Percentiles rank a stretch among this genome's conserved stretches.
These are phyloP conservation scores for Microstegium vimineum DNA, from an alignment of 176 grass and related monocot genomes.

Conservation along the genomic window DNA sequence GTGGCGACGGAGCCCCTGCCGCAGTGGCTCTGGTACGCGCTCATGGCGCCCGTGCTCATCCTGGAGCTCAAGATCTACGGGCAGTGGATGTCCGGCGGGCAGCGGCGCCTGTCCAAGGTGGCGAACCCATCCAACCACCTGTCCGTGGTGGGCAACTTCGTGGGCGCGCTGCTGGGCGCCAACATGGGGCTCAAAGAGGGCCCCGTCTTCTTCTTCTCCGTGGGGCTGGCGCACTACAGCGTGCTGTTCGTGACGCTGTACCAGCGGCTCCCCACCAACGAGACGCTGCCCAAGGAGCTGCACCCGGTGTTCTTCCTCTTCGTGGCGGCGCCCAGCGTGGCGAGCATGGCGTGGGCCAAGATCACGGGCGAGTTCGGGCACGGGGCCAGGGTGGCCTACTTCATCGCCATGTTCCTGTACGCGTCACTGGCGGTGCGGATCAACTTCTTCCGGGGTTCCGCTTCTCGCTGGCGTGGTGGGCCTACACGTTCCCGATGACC, in stretches of 20 bases:
- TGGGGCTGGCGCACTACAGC: conserved; percentile 80
- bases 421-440: conserved; percentile 79
- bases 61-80: conserved; percentile 96
- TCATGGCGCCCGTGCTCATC: conserved; percentile 70
- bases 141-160: conserved; percentile 82
- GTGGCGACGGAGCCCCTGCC: conserved; percentile 32
- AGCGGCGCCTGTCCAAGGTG: conserved; percentile 76
- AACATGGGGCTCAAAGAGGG: conserved; percentile 76
- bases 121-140: conserved; percentile 90
- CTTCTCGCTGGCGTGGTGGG: conserved; percentile 97
- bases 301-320: conserved; percentile 98
- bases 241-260: conserved; percentile 96
- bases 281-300: conserved; percentile 84
- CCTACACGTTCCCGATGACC: conserved; percentile 95
- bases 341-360: conserved; percentile 78
- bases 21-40: conserved; percentile 62
- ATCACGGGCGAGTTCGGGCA: conserved; percentile 61
- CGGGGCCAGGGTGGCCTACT: conserved; percentile 51
- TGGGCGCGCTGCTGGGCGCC: conserved; percentile 78
- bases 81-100: conserved; percentile 93
- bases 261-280: conserved; percentile 89
- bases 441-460: conserved; percentile 92
- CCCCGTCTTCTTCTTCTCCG: conserved; percentile 76
- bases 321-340: conserved; percentile 81
- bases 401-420: conserved; percentile 91